Percentiles rank a stretch among this genome's conserved stretches.
Evolutionary conservation across 345 rosid species (phyloP).

Genomic region (Aquilaria yunnanensis): DNA sequence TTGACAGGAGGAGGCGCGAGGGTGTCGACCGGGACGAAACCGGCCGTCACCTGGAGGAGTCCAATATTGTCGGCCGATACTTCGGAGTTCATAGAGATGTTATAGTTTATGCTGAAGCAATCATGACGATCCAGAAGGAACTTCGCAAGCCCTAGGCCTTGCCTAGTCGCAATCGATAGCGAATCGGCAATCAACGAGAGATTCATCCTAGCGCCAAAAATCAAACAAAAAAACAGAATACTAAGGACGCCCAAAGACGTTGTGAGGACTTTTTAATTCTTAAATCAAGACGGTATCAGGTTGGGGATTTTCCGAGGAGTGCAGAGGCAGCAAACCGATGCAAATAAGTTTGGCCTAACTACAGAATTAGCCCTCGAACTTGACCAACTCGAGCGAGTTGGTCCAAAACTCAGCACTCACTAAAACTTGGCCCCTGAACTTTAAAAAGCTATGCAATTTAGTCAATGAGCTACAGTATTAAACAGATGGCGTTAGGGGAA

Average conservation of each 20-base stretch:
- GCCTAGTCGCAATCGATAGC: constrained; percentile 31
- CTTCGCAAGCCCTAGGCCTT: constrained; percentile 48
- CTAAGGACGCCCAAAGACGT: no score
- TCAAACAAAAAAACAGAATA: neutral
- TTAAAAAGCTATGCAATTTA: no score
- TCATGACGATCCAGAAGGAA: constrained; percentile 29
- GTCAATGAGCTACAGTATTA: no score
- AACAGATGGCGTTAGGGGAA: no score
- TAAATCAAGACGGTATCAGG: neutral
- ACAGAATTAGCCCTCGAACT: no score
- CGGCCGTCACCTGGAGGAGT: constrained; percentile 26
- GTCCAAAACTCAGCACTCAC: no score
- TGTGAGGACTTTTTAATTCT: neutral
- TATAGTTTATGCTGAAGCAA: constrained; percentile 11
- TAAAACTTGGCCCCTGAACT: no score
- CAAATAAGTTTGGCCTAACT: no score
- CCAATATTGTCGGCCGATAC: constrained; percentile 23
- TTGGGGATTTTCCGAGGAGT: constrained; percentile 14
- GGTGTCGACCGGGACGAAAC: constrained; percentile 32
- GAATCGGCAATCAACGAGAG: constrained; percentile 44
- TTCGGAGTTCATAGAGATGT: constrained; percentile 28
- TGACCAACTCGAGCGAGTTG: no score
- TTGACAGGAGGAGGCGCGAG: constrained; percentile 51
- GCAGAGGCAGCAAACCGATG: neutral
- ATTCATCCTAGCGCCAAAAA: constrained; percentile 35